Base-by-base conservation (phyloP, 129 eudicot species). In the Flaveria linearis region DNA sequence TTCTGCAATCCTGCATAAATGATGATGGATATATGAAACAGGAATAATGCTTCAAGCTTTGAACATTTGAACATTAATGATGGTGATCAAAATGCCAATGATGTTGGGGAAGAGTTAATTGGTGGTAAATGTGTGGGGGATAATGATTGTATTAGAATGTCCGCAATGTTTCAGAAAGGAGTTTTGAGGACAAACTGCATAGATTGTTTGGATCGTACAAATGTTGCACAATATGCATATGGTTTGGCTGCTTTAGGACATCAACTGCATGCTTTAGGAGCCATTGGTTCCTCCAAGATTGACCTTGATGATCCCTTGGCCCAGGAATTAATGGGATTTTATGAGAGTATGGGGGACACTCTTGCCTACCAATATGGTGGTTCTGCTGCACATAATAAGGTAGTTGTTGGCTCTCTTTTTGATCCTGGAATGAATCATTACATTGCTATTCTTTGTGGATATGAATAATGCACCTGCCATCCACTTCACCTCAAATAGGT, bases 311-410 rank as follows among this genome's bases (percentile, higher is more conserved):
- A 89, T 49, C 76, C 85, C 69, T 81, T 91, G 80, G 92, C 92
- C 11, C 87, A 87, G 68, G 85, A 83, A 74, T 78, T 95, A 47
- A 95, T 95, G 99, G 85, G 77, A 73, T 46, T 80, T 47, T 95
- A 95, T 82, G 97, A 95, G 84, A 90, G 79, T 41, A 95, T 95
- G 99, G 99, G 99, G 15, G 97, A 95, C 84, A 91, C 94, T 25
- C 83, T 95, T 74, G 96, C 99, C 16, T 68, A 91, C 22, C 99
- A 95, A 61, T 95, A 95, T 76, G 96, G 99, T 69, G 99, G 99
- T 46, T 95, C 99, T 79, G 97, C 97, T 28, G 99, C 99, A 23
- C 99, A 95, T 76, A 95, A 95, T 85, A 95, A 95, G 99, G 99
- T 95, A 83, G 41, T 36, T 36, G 41, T 36, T 36, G 7, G 23